These are phyloP conservation scores for Solanum rostratum DNA, from an alignment of 257 asterid genomes.

Conservation along the genomic window DNA sequence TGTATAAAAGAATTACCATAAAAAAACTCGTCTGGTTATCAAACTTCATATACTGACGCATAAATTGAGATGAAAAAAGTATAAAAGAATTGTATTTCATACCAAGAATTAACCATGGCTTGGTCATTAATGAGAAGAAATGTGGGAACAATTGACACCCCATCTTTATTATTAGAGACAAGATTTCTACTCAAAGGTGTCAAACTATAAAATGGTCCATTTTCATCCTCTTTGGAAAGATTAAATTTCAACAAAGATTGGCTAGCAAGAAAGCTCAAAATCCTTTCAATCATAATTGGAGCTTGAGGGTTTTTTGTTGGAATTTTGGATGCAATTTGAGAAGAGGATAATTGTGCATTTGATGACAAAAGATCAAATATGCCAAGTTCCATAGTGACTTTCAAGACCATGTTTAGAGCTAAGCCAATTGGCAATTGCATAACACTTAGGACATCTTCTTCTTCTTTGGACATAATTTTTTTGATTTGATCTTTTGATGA, in stretches of 20 bases:
- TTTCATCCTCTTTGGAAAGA: neutral
- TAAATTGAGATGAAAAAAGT: too few species aligned
- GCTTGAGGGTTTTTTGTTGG: conserved; percentile 7
- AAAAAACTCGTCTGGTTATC: rapidly evolving
- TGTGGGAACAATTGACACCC: neutral
- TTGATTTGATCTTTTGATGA: neutral
- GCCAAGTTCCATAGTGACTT: conserved; percentile 12
- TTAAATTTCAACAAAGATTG: neutral
- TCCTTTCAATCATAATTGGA: conserved; percentile 1
- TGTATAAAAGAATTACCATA: too few species aligned
- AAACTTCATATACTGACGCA: neutral
- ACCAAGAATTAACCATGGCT: neutral
- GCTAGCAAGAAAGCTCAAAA: conserved; percentile 1
- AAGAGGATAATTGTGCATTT: neutral
- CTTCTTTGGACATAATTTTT: neutral
- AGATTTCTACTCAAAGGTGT: neutral
- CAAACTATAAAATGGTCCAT: neutral
- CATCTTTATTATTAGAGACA: neutral
- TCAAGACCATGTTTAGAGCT: neutral
- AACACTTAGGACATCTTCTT: neutral
- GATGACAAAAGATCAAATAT: conserved; percentile 3
- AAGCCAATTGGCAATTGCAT: neutral
- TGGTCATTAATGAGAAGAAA: neutral
- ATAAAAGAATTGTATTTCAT: neutral
- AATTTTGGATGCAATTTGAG: neutral